Evolutionary conservation across 371 early-diverging fungal genomes (phyloP).

Genomic region (Phascolomyces articulosus): DNA sequence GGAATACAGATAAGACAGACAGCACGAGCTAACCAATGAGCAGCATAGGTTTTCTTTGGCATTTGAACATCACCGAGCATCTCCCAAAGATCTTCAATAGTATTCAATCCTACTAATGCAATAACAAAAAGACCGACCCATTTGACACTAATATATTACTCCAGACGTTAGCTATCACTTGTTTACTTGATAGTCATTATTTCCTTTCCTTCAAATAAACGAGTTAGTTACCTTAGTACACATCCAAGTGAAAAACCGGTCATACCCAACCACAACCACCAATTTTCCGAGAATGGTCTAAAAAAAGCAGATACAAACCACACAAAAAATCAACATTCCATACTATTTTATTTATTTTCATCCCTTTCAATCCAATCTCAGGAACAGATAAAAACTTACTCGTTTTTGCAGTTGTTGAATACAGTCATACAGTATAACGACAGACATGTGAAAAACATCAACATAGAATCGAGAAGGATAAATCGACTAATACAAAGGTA

Average conservation of each 20-base stretch:
- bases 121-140: conserved; percentile 99
- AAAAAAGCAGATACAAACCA: background rate
- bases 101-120: conserved; percentile 94
- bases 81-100: conserved; percentile 94
- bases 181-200: too few species aligned
- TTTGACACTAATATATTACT: conserved; percentile 78
- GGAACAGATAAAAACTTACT: conserved; percentile 42
- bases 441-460: conserved; percentile 91
- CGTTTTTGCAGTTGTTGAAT: conserved; percentile 73
- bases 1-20: conserved; percentile 90
- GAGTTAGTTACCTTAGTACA: conserved; percentile 69
- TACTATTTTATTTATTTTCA: background rate
- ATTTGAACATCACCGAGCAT: conserved; percentile 86
- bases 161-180: background rate
- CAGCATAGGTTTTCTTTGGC: conserved; percentile 69
- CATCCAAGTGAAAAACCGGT: conserved; percentile 95
- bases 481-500: conserved; percentile 91
- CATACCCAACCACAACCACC: conserved; percentile 88
- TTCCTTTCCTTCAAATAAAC: background rate
- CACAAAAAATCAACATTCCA: too few species aligned
- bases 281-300: conserved; percentile 80
- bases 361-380: background rate
- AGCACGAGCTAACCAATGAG: conserved; percentile 83
- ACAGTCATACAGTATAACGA: conserved; percentile 79
- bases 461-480: conserved; percentile 97